These are phyloP conservation scores for Curvularia eragrostidis DNA, from an alignment of 2,329 filamentous ascomycete genomes.

Conservation along the genomic window DNA sequence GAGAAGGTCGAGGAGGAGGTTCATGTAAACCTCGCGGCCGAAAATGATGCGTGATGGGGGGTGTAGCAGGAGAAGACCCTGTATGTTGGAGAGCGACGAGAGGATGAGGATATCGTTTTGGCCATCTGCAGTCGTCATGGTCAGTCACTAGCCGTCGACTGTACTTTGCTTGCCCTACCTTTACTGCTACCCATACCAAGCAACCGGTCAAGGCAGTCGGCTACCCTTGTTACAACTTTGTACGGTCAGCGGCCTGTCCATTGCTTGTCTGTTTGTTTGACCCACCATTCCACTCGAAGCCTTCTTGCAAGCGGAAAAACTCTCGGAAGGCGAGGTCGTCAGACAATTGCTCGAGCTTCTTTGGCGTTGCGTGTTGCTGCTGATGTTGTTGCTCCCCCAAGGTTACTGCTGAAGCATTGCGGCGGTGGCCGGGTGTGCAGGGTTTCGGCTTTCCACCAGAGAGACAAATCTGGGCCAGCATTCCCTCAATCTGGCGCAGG, in stretches of 20 bases:
- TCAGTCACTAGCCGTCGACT: slow-evolving; percentile 4
- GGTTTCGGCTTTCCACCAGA: slow-evolving; percentile 54
- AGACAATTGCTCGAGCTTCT: slow-evolving; percentile 70
- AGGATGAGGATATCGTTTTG: slow-evolving; percentile 89
- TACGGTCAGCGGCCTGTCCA: not conserved
- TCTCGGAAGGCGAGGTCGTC: slow-evolving; percentile 90
- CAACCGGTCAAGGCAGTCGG: slow-evolving; percentile 83
- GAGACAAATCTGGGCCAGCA: slow-evolving; percentile 93
- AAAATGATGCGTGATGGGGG: slow-evolving; percentile 89
- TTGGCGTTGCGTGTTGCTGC: slow-evolving; percentile 36
- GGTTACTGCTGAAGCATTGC: slow-evolving; percentile 49
- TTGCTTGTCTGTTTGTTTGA: not conserved
- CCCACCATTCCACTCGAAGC: slow-evolving; percentile 92
- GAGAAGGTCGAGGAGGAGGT: slow-evolving; percentile 91
- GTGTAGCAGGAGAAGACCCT: slow-evolving; percentile 86
- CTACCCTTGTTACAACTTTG: slow-evolving; percentile 78
- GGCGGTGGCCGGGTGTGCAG: slow-evolving; percentile 43
- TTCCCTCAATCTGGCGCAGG: slow-evolving; percentile 88
- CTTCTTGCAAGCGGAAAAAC: slow-evolving; percentile 96
- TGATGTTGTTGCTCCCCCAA: slow-evolving; percentile 35
- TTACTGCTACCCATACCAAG: slow-evolving; percentile 74
- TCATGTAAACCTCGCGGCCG: slow-evolving; percentile 91
- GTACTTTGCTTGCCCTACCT: slow-evolving; percentile 20
- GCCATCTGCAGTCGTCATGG: slow-evolving; percentile 60
- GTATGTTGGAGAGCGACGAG: slow-evolving; percentile 84